Conservation (phyloP, 805 yeast genomes). For the Priceomyces castillae region DNA sequence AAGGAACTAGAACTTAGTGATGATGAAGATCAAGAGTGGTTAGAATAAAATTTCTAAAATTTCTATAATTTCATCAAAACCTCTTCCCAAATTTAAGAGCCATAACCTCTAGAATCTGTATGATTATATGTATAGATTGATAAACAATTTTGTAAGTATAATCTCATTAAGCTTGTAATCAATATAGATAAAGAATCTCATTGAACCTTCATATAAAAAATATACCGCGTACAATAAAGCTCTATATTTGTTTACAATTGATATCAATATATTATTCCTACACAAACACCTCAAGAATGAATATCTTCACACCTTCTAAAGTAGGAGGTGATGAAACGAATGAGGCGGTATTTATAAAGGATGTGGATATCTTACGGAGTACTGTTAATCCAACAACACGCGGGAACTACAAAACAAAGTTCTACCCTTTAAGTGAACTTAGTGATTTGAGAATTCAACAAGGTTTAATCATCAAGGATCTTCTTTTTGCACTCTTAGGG, state of each 20-base stretch:
- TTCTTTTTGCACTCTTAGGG: constrained; percentile 65
- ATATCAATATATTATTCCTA: not conserved
- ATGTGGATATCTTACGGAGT: constrained; percentile 13
- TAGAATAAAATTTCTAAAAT: no score
- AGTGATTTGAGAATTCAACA: constrained; percentile 62
- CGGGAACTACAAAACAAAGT: not conserved
- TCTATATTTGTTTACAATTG: not conserved
- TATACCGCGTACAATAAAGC: constrained; percentile 1
- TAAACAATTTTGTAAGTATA: no score
- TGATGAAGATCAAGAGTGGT: constrained; percentile 26
- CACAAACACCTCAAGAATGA: constrained; percentile 6
- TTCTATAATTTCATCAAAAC: no score
- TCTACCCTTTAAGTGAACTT: constrained; percentile 47
- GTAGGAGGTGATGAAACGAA: constrained; percentile 13
- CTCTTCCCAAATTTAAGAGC: no score
- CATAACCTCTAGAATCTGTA: no score
- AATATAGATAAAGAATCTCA: no score
- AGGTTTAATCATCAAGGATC: constrained; percentile 66
- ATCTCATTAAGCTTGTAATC: no score
- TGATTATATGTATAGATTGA: no score
- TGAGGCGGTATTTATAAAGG: constrained; percentile 15
- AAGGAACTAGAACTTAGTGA: constrained; percentile 28
- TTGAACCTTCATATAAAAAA: not conserved
- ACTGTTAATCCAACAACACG: not conserved
- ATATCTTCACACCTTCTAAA: constrained; percentile 12